Percentiles rank a stretch among this genome's conserved stretches.
Evolutionary conservation across 2,329 filamentous ascomycete species (phyloP).

Genomic region (Capronia epimyces): DNA sequence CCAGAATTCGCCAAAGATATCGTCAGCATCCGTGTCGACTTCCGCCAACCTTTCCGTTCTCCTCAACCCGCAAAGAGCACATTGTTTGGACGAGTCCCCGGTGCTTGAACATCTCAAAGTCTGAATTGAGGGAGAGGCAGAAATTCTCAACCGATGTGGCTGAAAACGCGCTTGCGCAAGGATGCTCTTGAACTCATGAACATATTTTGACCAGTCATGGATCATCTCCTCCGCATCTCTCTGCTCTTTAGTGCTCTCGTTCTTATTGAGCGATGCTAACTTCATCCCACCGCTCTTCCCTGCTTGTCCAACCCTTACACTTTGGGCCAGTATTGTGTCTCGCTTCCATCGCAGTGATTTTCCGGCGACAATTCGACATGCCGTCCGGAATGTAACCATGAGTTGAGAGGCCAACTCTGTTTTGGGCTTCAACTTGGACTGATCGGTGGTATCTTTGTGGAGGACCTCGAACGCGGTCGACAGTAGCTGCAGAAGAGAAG

Average conservation of each 20-base stretch:
- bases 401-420: slow-evolving; percentile 9
- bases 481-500: slow-evolving; percentile 72
- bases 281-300: slow-evolving; percentile 81
- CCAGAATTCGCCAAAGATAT: slow-evolving; percentile 98
- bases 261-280: slow-evolving; percentile 75
- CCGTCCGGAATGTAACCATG: slow-evolving; percentile 45
- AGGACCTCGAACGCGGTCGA: slow-evolving; percentile 57
- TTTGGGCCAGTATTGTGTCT: slow-evolving; percentile 75
- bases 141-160: slow-evolving; percentile 14
- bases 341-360: slow-evolving; percentile 86
- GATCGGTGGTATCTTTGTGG: slow-evolving; percentile 4
- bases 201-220: slow-evolving; percentile 66
- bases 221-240: slow-evolving; percentile 76
- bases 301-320: slow-evolving; percentile 76
- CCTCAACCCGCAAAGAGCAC: slow-evolving; percentile 81
- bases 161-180: slow-evolving; percentile 36
- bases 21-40: slow-evolving; percentile 71
- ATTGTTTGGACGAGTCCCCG: slow-evolving; percentile 41
- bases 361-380: slow-evolving; percentile 76
- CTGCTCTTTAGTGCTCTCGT: slow-evolving; percentile 75
- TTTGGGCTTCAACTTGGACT: slow-evolving; percentile 6
- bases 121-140: slow-evolving; percentile 6
- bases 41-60: slow-evolving; percentile 75
- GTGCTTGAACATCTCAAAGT: slow-evolving; percentile 26
- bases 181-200: slow-evolving; percentile 68